phyloP scores from a whole-genome alignment of 768 basidiomycete genomes.

The Boletus vermiculosoides region DNA sequence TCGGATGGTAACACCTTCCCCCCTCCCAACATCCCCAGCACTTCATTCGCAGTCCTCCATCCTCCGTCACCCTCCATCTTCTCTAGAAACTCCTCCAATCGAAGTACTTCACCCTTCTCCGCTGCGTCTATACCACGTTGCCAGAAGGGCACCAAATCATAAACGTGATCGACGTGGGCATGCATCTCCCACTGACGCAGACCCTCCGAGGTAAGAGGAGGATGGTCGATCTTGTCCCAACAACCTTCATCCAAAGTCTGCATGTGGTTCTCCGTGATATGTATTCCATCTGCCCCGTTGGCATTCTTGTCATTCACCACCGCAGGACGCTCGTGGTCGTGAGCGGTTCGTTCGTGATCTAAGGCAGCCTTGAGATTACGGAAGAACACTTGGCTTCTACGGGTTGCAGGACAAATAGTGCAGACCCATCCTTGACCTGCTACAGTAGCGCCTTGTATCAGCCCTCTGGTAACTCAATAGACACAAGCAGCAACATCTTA shows the following conservation, averaged over 20 bases:
- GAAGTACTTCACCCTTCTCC: slow-evolving; percentile 42
- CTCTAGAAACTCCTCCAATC: slow-evolving; percentile 47
- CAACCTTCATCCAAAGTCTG: slow-evolving; percentile 20
- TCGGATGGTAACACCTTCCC: slow-evolving; percentile 16
- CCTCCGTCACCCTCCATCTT: slow-evolving; percentile 37
- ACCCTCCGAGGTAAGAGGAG: slow-evolving; percentile 30
- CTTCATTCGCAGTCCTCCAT: slow-evolving; percentile 29
- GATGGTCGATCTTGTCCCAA: slow-evolving; percentile 32
- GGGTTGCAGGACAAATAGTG: slow-evolving; percentile 30
- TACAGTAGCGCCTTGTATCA: slow-evolving; percentile 14
- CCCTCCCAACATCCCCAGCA: slow-evolving; percentile 30
- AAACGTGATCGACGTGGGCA: slow-evolving; percentile 44
- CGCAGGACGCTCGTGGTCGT: slow-evolving; percentile 18
- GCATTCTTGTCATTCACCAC: background rate
- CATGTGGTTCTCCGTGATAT: slow-evolving; percentile 6
- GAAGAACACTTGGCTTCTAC: slow-evolving; percentile 20
- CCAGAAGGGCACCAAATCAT: slow-evolving; percentile 57
- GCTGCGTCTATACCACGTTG: slow-evolving; percentile 47
- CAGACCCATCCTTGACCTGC: slow-evolving; percentile 35
- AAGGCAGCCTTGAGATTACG: slow-evolving; percentile 30
- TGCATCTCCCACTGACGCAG: slow-evolving; percentile 31
- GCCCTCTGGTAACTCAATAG: background rate
- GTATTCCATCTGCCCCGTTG: background rate
- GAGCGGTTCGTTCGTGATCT: slow-evolving; percentile 30
- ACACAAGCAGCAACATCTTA: slow-evolving; percentile 4